Percentiles rank a stretch among this genome's conserved stretches.
Evolutionary conservation across 805 yeast species (phyloP).

Genomic region (Kodamaea lidongshanica): DNA sequence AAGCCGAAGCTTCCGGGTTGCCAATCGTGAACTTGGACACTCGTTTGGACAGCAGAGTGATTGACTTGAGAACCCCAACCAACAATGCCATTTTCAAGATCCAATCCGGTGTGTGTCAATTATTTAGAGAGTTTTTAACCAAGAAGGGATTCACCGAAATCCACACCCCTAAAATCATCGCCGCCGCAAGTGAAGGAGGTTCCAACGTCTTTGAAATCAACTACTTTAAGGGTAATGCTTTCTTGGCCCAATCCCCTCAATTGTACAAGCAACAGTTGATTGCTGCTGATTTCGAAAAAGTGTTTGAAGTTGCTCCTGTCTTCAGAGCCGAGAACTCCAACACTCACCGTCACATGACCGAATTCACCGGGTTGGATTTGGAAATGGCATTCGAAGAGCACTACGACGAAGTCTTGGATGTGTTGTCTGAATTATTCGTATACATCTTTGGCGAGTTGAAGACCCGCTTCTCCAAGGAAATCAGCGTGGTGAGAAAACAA

Average conservation of each 20-base stretch:
- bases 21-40: slow-evolving; percentile 97
- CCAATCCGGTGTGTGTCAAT: slow-evolving; percentile 79
- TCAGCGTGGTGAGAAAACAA: slow-evolving; percentile 85
- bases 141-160: slow-evolving; percentile 74
- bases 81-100: slow-evolving; percentile 96
- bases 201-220: slow-evolving; percentile 91
- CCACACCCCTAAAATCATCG: slow-evolving; percentile 93
- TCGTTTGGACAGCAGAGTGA: slow-evolving; percentile 88
- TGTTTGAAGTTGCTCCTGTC: slow-evolving; percentile 94
- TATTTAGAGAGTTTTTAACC: slow-evolving; percentile 83
- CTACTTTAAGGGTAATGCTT: slow-evolving; percentile 90
- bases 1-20: slow-evolving; percentile 84
- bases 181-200: slow-evolving; percentile 97
- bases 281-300: slow-evolving; percentile 96
- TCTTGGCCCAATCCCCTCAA: slow-evolving; percentile 97
- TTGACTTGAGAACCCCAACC: slow-evolving; percentile 93
- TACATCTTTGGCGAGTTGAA: slow-evolving; percentile 84
- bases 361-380: slow-evolving; percentile 93
- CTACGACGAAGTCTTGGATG: slow-evolving; percentile 79
- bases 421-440: slow-evolving; percentile 67
- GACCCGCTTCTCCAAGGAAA: slow-evolving; percentile 72
- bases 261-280: slow-evolving; percentile 95
- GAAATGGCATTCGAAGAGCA: slow-evolving; percentile 99
- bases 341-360: slow-evolving; percentile 99
- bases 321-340: slow-evolving; percentile 99